A percentile compares a stretch with the other conserved stretches of the same genome.
Evolutionary conservation across 140 eudicot species (phyloP).

Genomic region (Flaveria floridana): DNA sequence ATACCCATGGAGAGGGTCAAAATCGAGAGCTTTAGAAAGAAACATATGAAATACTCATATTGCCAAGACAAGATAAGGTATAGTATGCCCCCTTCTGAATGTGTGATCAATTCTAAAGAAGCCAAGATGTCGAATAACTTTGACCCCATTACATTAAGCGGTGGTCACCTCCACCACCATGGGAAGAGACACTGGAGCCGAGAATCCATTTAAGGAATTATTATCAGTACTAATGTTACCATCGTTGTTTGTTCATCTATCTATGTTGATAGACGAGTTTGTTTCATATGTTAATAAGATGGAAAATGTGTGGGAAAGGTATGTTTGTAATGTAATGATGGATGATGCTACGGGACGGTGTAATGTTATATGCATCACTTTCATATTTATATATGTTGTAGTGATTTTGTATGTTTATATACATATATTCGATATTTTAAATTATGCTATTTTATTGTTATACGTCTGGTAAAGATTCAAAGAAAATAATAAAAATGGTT

Average conservation of each 20-base stretch:
- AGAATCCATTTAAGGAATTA: constrained; percentile 28
- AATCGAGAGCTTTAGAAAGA: constrained; percentile 66
- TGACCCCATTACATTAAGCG: constrained; percentile 57
- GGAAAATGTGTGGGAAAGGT: constrained; percentile 2
- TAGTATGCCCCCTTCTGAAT: constrained; percentile 61
- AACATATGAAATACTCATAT: constrained; percentile 77
- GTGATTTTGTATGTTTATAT: too few relatives aligned
- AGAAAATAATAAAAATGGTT: too few relatives aligned
- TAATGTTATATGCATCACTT: constrained; percentile 1
- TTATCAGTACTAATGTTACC: neutral
- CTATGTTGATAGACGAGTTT: neutral
- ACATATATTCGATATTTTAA: too few relatives aligned
- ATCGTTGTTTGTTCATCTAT: neutral
- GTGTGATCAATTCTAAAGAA: constrained; percentile 58
- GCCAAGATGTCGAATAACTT: constrained; percentile 52
- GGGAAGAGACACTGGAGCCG: constrained; percentile 53
- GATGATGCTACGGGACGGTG: neutral
- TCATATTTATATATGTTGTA: too few relatives aligned
- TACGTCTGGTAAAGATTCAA: too few relatives aligned
- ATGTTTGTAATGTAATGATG: constrained; percentile 16
- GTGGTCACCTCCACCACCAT: constrained; percentile 44
- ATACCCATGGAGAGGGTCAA: constrained; percentile 44
- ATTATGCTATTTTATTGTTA: too few relatives aligned
- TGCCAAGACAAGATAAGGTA: constrained; percentile 74
- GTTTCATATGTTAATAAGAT: constrained; percentile 15